phyloP scores from a whole-genome alignment of 2,329 filamentous ascomycete species.

The Cordyceps sp. region DNA sequence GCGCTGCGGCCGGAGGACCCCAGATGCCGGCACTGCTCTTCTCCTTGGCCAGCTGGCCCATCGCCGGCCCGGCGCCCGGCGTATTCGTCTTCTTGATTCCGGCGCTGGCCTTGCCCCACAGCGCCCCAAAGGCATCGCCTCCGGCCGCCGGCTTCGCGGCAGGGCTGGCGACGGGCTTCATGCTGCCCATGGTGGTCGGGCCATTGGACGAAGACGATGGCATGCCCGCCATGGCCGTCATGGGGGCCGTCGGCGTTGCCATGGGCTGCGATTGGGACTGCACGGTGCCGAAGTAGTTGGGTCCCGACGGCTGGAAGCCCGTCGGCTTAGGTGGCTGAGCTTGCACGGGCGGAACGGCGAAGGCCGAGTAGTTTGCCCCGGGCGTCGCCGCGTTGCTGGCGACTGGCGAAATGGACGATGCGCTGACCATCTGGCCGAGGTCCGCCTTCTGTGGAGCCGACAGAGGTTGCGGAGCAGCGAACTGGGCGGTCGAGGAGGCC shows the following conservation, averaged over 20 bases:
- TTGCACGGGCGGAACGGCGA: constrained; percentile 23
- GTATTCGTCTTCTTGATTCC: constrained; percentile 59
- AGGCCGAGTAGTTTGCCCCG: constrained; percentile 47
- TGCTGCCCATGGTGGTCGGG: constrained; percentile 23
- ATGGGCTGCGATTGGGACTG: constrained; percentile 18
- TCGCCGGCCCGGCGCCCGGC: constrained; percentile 49
- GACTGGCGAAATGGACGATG: constrained; percentile 67
- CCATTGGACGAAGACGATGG: constrained; percentile 16
- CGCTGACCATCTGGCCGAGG: constrained; percentile 61
- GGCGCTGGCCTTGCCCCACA: constrained; percentile 63
- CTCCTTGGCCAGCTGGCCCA: constrained; percentile 94
- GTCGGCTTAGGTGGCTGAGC: constrained; percentile 35
- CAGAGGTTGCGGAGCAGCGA: constrained; percentile 69
- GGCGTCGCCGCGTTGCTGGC: constrained; percentile 29
- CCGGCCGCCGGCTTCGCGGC: constrained; percentile 35
- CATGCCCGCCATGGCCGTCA: constrained; percentile 5
- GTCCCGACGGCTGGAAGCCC: constrained; percentile 59
- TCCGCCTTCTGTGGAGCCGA: constrained; percentile 69
- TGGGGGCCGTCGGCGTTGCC: constrained; percentile 11
- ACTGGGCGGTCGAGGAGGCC: constrained; percentile 43
- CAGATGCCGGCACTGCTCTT: constrained; percentile 92
- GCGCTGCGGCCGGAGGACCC: constrained; percentile 47
- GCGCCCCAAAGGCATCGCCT: constrained; percentile 75
- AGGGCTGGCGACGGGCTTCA: constrained; percentile 29
- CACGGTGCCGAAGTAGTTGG: constrained; percentile 93